Percentiles rank a stretch among this genome's conserved stretches.
Evolutionary conservation across 2,329 filamentous ascomycete species (phyloP).

Genomic region (Lachnellula occidentalis): DNA sequence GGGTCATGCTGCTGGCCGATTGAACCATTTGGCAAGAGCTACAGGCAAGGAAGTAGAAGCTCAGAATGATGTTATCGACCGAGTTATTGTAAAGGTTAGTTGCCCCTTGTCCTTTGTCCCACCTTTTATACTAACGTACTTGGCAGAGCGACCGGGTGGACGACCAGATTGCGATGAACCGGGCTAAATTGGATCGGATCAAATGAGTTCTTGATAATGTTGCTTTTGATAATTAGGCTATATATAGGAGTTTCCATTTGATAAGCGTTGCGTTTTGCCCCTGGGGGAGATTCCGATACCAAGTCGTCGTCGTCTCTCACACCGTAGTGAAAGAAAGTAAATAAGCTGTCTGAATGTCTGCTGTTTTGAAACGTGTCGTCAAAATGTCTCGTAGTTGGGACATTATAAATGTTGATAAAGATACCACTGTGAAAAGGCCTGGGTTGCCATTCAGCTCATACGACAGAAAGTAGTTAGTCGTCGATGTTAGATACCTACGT

Average conservation of each 20-base stretch:
- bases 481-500: too few species aligned
- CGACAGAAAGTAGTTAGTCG: too few species aligned
- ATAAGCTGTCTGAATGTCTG: not conserved
- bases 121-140: constrained; percentile 26
- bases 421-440: too few species aligned
- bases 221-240: not conserved
- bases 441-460: too few species aligned
- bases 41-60: constrained; percentile 70
- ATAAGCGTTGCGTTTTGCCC: not conserved
- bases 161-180: constrained; percentile 74
- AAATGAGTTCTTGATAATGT: constrained; percentile 15
- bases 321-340: not conserved
- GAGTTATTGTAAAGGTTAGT: constrained; percentile 71
- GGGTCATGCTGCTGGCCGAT: constrained; percentile 55
- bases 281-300: not conserved
- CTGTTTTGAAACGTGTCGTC: too few species aligned
- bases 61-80: constrained; percentile 73
- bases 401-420: too few species aligned
- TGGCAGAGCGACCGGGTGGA: constrained; percentile 74
- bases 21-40: constrained; percentile 69
- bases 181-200: constrained; percentile 41
- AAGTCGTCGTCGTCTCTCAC: not conserved
- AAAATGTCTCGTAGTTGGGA: too few species aligned
- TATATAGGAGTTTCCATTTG: not conserved
- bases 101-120: constrained; percentile 3